Percentiles rank a stretch among this genome's conserved stretches.
Conservation (phyloP, 2,329 filamentous ascomycete species). For the Claviceps monticola region DNA sequence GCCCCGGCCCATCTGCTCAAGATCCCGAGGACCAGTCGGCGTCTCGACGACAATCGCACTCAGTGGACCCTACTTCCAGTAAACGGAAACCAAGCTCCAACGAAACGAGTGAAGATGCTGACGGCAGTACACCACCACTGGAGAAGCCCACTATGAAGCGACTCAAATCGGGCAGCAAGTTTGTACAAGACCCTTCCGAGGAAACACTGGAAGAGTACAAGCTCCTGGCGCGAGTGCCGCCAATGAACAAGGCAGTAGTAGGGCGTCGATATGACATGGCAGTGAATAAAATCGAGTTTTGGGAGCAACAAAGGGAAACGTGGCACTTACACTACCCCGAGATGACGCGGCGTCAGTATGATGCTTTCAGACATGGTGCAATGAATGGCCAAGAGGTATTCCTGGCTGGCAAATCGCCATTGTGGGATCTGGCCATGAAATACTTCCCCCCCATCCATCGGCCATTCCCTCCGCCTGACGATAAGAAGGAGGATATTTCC, state of each 20-base stretch:
- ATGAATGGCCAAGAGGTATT: constrained; percentile 38
- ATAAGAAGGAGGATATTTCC: neutral
- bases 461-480: neutral
- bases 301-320: constrained; percentile 39
- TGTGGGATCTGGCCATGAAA: constrained; percentile 45
- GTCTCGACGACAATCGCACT: constrained; percentile 14
- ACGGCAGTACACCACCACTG: constrained; percentile 18
- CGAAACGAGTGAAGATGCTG: constrained; percentile 39
- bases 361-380: constrained; percentile 40
- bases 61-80: constrained; percentile 31
- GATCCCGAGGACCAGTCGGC: constrained; percentile 4
- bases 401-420: constrained; percentile 31
- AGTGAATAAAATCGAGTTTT: constrained; percentile 42
- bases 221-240: constrained; percentile 35
- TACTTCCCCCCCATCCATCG: constrained; percentile 35
- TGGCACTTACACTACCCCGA: constrained; percentile 51
- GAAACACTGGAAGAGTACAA: constrained; percentile 28
- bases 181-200: constrained; percentile 19
- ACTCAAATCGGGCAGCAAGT: constrained; percentile 35
- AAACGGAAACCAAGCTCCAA: constrained; percentile 38
- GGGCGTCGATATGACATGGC: constrained; percentile 44
- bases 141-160: constrained; percentile 40
- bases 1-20: constrained; percentile 12
- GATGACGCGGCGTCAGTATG: constrained; percentile 46
- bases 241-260: constrained; percentile 33